Percentiles rank a stretch among this genome's conserved stretches.
phyloP scores from a whole-genome alignment of 2,329 filamentous ascomycete genomes.

The Colletotrichum falcatum region DNA sequence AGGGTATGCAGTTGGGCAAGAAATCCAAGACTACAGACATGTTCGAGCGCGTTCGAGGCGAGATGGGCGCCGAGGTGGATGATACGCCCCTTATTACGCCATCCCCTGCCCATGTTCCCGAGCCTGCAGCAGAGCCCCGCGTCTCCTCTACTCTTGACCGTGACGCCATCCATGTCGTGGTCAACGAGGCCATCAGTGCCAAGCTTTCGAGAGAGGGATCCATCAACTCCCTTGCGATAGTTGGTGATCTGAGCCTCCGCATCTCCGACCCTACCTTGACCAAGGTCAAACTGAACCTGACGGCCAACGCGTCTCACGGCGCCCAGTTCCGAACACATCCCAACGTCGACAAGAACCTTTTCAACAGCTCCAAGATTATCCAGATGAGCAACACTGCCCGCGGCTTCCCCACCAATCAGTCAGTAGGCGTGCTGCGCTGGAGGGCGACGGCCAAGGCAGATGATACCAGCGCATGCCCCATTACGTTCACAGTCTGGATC shows the following conservation, averaged over 20 bases:
- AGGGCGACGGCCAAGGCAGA: slow-evolving; percentile 85
- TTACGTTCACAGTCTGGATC: slow-evolving; percentile 98
- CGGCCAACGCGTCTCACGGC: slow-evolving; percentile 80
- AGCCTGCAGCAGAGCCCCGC: slow-evolving; percentile 65
- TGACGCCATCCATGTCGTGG: slow-evolving; percentile 87
- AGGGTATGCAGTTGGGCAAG: slow-evolving; percentile 99
- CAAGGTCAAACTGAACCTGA: slow-evolving; percentile 88
- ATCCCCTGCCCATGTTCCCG: slow-evolving; percentile 61
- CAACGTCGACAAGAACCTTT: slow-evolving; percentile 91
- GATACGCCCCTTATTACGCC: slow-evolving; percentile 78
- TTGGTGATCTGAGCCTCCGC: slow-evolving; percentile 90
- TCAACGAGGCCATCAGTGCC: slow-evolving; percentile 91
- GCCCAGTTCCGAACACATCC: slow-evolving; percentile 96
- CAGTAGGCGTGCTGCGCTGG: slow-evolving; percentile 94
- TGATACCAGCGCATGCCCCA: slow-evolving; percentile 84
- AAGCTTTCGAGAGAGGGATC: slow-evolving; percentile 90
- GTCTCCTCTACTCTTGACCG: slow-evolving; percentile 78
- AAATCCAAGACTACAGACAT: slow-evolving; percentile 98
- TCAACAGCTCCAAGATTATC: slow-evolving; percentile 84
- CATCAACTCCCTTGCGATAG: slow-evolving; percentile 87
- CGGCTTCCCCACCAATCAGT: slow-evolving; percentile 94
- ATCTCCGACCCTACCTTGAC: slow-evolving; percentile 90
- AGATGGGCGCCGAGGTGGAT: slow-evolving; percentile 88
- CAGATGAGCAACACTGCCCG: slow-evolving; percentile 90
- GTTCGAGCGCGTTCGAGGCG: slow-evolving; percentile 93